These are phyloP conservation scores for Saccharomycopsis guyanensis DNA, from an alignment of 805 yeast species.

Conservation along the genomic window DNA sequence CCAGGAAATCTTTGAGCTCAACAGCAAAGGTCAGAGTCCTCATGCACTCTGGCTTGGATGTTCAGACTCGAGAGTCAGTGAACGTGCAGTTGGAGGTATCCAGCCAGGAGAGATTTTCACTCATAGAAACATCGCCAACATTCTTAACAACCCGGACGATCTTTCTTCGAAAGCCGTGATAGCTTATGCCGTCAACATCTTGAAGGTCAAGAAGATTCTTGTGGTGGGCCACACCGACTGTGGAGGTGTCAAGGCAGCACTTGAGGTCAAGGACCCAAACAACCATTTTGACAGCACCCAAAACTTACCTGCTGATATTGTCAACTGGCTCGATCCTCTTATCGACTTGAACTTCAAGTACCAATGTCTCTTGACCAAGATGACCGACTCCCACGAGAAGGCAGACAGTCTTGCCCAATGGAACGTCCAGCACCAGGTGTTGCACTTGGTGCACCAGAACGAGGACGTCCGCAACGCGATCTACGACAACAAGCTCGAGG, in stretches of 20 bases:
- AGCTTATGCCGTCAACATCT: conserved; percentile 79
- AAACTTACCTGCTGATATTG: background rate
- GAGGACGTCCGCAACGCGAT: conserved; percentile 56
- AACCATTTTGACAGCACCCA: conserved; percentile 40
- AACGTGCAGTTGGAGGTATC: conserved; percentile 57
- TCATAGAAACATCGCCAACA: conserved; percentile 80
- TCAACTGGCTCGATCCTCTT: conserved; percentile 5
- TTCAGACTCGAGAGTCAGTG: conserved; percentile 85
- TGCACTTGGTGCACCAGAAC: conserved; percentile 45
- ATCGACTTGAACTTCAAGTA: conserved; percentile 55
- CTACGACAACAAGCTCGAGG: conserved; percentile 53
- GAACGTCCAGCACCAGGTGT: conserved; percentile 66
- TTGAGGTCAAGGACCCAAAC: conserved; percentile 42
- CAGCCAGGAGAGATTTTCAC: conserved; percentile 84
- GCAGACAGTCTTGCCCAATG: conserved; percentile 63
- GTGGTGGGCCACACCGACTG: conserved; percentile 94
- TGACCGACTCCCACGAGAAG: conserved; percentile 38
- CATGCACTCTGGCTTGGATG: conserved; percentile 92
- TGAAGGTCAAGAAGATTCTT: conserved; percentile 70
- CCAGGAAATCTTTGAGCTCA: conserved; percentile 23
- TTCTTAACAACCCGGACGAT: conserved; percentile 53
- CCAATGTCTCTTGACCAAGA: conserved; percentile 32
- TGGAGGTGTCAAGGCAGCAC: conserved; percentile 84
- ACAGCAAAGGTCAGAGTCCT: conserved; percentile 79
- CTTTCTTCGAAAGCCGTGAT: conserved; percentile 66